A percentile compares a stretch with the other conserved stretches of the same genome.
Evolutionary conservation across 192 early-diverging fungal genomes (phyloP).

Genomic region (Mortierella claussenii): DNA sequence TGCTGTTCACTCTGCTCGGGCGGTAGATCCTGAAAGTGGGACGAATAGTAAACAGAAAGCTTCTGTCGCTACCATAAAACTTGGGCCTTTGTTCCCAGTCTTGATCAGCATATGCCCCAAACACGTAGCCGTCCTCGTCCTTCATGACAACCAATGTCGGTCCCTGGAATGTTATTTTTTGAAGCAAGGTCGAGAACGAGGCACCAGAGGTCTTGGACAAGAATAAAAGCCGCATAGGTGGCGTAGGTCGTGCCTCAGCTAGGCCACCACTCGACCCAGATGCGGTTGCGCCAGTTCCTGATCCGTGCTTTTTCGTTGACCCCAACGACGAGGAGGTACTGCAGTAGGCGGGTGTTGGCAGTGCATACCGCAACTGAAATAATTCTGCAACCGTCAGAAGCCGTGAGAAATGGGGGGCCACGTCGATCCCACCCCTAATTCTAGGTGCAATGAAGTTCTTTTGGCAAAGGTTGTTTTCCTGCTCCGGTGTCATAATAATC

Average conservation of each 20-base stretch:
- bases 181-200: conserved; percentile 61
- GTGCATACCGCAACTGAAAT: conserved; percentile 51
- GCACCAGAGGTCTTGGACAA: conserved; percentile 59
- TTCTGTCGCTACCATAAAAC: conserved; percentile 69
- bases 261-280: conserved; percentile 1
- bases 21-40: conserved; percentile 37
- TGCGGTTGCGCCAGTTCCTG: conserved; percentile 2
- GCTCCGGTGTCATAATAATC: conserved; percentile 16
- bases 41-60: conserved; percentile 66
- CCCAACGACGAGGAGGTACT: conserved; percentile 10
- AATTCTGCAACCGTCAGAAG: conserved; percentile 53
- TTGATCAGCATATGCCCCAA: conserved; percentile 74
- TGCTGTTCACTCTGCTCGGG: conserved; percentile 61
- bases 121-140: conserved; percentile 65
- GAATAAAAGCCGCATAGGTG: conserved; percentile 53
- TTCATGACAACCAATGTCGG: conserved; percentile 61
- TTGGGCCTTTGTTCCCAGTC: conserved; percentile 66
- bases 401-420: conserved; percentile 43
- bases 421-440: conserved; percentile 31
- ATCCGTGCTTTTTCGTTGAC: conserved; percentile 10
- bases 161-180: conserved; percentile 57
- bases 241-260: conserved; percentile 15
- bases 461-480: conserved; percentile 34
- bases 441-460: conserved; percentile 45
- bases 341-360: conserved; percentile 26